Conservation (phyloP, 2,329 filamentous ascomycete genomes). For the Westerdykella sp. region DNA sequence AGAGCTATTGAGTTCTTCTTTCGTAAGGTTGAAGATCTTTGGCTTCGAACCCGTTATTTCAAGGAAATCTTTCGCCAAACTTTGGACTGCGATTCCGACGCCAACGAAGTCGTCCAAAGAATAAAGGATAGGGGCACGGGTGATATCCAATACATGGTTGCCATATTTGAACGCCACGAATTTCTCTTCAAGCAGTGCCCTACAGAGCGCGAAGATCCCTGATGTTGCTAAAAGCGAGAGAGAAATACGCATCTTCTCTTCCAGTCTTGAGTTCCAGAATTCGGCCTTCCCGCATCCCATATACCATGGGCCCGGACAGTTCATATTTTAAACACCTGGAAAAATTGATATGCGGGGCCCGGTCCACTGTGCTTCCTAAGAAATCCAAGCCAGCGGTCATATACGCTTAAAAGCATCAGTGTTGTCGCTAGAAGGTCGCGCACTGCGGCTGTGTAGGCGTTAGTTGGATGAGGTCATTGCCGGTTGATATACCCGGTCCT, state of each 20-base stretch:
- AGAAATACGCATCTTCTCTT: no score
- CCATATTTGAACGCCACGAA: constrained; percentile 9
- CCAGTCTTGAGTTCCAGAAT: no score
- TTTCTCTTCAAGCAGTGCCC: constrained; percentile 11
- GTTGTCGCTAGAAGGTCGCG: no score
- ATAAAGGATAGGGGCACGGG: constrained; percentile 8
- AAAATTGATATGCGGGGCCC: not conserved
- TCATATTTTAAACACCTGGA: not conserved
- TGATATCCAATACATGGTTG: constrained; percentile 9
- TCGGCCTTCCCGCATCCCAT: not conserved
- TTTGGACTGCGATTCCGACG: constrained; percentile 13
- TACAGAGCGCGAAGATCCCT: not conserved
- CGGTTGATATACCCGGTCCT: no score
- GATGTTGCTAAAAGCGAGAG: not conserved
- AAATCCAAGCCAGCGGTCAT: not conserved
- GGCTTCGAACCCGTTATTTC: constrained; percentile 12
- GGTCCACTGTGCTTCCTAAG: not conserved
- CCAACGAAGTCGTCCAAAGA: constrained; percentile 11
- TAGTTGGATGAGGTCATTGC: no score
- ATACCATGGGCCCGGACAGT: not conserved
- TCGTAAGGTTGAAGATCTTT: constrained; percentile 2
- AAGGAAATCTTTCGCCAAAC: constrained; percentile 10
- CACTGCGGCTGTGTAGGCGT: no score
- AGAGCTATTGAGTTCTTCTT: not conserved
- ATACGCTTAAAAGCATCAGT: not conserved